These are phyloP conservation scores for Phanerochaete sordida DNA, from an alignment of 768 basidiomycete genomes.

Conservation along the genomic window DNA sequence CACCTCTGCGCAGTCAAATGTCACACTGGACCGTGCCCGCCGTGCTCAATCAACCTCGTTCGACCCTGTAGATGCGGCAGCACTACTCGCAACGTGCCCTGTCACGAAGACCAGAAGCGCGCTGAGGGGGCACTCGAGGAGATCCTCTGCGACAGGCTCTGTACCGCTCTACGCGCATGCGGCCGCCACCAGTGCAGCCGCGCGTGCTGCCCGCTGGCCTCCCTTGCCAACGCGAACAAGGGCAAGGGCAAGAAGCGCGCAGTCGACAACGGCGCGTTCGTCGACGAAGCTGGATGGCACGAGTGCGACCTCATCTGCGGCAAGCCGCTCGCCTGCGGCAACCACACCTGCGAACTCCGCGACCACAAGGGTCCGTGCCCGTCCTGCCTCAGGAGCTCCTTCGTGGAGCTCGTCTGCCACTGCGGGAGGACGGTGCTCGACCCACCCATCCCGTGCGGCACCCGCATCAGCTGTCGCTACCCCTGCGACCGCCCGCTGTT, in stretches of 20 bases:
- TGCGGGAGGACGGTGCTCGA: constrained; percentile 87
- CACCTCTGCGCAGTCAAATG: constrained; percentile 73
- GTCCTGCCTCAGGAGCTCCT: constrained; percentile 82
- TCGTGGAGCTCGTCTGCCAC: constrained; percentile 85
- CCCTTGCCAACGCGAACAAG: constrained; percentile 48
- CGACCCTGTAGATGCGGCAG: constrained; percentile 87
- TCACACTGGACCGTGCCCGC: constrained; percentile 77
- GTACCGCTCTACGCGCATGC: constrained; percentile 74
- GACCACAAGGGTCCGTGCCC: constrained; percentile 86
- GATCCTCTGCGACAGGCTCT: constrained; percentile 78
- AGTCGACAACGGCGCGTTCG: constrained; percentile 17
- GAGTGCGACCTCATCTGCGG: constrained; percentile 82
- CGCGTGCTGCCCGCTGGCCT: constrained; percentile 86
- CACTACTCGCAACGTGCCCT: constrained; percentile 52
- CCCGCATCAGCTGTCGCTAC: constrained; percentile 69
- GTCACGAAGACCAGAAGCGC: constrained; percentile 42
- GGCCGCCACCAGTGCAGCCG: constrained; percentile 85
- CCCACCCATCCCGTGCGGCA: constrained; percentile 89
- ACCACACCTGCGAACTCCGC: constrained; percentile 71
- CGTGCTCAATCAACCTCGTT: constrained; percentile 66
- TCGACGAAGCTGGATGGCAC: constrained; percentile 66
- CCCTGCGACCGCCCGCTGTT: constrained; percentile 73
- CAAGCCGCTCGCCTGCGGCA: constrained; percentile 68
- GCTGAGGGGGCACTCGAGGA: constrained; percentile 39
- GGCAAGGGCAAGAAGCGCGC: constrained; percentile 57